Evolutionary conservation across 768 basidiomycete genomes (phyloP), one percentile per base, ranked within the genome.

Genomic region (Phanerochaete sordida): DNA sequence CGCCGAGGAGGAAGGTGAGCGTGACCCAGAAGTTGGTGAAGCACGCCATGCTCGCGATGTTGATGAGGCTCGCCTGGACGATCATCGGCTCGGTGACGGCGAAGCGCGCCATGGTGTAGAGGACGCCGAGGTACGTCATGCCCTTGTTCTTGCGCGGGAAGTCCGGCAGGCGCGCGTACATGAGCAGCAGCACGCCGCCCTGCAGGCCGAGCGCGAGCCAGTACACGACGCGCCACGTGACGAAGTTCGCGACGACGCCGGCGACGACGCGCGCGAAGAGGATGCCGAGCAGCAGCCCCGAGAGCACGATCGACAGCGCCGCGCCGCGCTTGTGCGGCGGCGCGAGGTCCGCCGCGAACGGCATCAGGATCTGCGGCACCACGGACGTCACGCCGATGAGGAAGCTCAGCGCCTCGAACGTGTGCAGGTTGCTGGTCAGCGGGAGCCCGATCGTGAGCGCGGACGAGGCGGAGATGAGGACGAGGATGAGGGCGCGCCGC

Each of bases 291-390:
- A 91, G 76, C 19, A 93, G 77, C 9, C 80, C 84, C 0, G 79
- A 72, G 49, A 88, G 75, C 4, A 91, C 87, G 57, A 93, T 85
- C 1, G 90, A 85, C 45, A 96, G 78, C 0, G 92, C 88, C 5
- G 85, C 79, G 0, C 88, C 93, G 27, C 92, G 83, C 23, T 82
- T 81, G 50, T 86, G 79, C 0, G 87, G 83, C 0, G 89, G 85
- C 0, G 92, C 92, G 27, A 95, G 81, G 72, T 96, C 94, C 1
- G 85, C 93, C 0, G 91, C 90, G 44, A 84, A 66, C 0, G 93
- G 83, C 58, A 96, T 84, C 60, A 85, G 73, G 60, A 95, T 84
- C 71, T 91, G 88, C 0, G 89, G 86, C 0, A 84, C 84, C 49
- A 92, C 90, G n/a, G 84, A 86, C 26, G 81, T 74, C 13, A 83